Evolutionary conservation across 2,329 filamentous ascomycete species (phyloP).

Genomic region (Plenodomus lindquistii): DNA sequence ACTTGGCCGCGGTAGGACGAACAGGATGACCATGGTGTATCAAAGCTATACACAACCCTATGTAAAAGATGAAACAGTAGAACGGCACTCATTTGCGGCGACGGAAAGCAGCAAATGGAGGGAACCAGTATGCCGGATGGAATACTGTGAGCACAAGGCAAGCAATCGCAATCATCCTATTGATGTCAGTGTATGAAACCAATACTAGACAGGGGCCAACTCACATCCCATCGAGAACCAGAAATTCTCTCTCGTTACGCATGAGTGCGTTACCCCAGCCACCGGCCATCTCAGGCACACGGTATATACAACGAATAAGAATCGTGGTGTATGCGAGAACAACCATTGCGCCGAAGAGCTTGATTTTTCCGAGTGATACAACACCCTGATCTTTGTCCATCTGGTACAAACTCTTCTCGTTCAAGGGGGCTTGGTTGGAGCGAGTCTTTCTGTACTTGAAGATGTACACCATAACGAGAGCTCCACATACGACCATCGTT

Average conservation of each 20-base stretch:
- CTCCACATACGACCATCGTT: slow-evolving; percentile 54
- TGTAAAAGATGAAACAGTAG: no score
- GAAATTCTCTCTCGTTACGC: slow-evolving; percentile 51
- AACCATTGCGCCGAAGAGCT: slow-evolving; percentile 32
- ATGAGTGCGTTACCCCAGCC: slow-evolving; percentile 51
- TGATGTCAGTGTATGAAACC: not conserved
- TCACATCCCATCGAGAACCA: slow-evolving; percentile 52
- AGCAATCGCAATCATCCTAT: slow-evolving; percentile 35
- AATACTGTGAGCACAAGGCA: slow-evolving; percentile 27
- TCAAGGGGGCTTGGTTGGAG: slow-evolving; percentile 4
- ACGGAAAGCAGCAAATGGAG: slow-evolving; percentile 31
- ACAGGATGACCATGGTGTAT: no score
- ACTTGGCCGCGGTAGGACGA: no score
- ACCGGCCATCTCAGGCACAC: slow-evolving; percentile 51
- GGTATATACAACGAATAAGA: slow-evolving; percentile 52
- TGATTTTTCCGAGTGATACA: slow-evolving; percentile 19
- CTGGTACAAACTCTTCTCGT: slow-evolving; percentile 31
- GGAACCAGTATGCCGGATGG: slow-evolving; percentile 34
- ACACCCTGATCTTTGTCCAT: slow-evolving; percentile 25
- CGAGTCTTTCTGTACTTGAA: slow-evolving; percentile 26
- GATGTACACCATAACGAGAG: slow-evolving; percentile 42
- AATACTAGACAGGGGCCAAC: not conserved
- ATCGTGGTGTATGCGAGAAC: slow-evolving; percentile 48
- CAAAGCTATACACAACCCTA: no score
- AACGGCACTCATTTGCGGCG: slow-evolving; percentile 15